phyloP scores from a whole-genome alignment of 2,329 filamentous ascomycete genomes.

The Ceratocystis destructans region DNA sequence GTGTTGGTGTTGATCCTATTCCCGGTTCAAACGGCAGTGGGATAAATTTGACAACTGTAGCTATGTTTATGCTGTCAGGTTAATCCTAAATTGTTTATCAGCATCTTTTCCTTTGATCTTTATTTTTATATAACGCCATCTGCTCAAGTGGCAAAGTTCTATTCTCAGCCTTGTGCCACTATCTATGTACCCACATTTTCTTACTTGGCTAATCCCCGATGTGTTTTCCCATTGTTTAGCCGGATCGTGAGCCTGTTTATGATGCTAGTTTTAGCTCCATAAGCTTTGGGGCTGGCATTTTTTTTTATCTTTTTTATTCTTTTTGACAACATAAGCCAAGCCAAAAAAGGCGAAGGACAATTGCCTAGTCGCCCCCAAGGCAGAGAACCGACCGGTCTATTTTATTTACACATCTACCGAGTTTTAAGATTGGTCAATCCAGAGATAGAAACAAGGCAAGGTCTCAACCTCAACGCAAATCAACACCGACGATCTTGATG shows the following conservation, averaged over 20 bases:
- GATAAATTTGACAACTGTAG: neutral
- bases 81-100: neutral
- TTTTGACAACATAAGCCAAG: neutral
- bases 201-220: neutral
- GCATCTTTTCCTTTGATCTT: neutral
- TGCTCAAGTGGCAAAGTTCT: neutral
- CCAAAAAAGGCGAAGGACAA: neutral
- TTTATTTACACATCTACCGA: slow-evolving; percentile 5
- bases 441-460: neutral
- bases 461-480: neutral
- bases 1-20: neutral
- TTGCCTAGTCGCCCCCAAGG: neutral
- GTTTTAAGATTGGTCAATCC: neutral
- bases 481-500: neutral
- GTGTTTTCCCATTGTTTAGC: neutral
- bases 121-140: neutral
- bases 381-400: neutral
- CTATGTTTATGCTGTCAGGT: neutral
- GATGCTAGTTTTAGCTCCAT: neutral
- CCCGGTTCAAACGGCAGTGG: neutral
- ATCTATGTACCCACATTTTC: neutral
- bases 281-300: neutral
- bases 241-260: neutral
- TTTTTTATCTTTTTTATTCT: neutral
- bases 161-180: slow-evolving; percentile 5